Base-by-base conservation (phyloP, 352 stramenopile species). In the Globisporangium yorkense region DNA sequence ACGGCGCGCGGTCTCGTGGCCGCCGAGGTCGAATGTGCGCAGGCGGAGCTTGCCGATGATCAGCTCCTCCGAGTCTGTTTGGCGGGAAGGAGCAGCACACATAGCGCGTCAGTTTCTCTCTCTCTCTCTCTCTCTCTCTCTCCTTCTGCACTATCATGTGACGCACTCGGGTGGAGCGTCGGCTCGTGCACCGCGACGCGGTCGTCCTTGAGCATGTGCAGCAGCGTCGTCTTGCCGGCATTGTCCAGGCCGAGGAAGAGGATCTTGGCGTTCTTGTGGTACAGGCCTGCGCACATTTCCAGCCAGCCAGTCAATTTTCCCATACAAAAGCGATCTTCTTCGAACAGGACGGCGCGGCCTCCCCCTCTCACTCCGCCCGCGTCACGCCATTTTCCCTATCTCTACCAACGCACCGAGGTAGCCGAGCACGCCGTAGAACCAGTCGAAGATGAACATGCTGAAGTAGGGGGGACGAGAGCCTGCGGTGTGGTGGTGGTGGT, bases 241-340 rank as follows among this genome's bases (percentile, higher is more conserved):
- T 99, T 99, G 75, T 99, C 98, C 31, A 99, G 77, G 29, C 98
- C 98, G 29, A 99, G 73, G 80, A 99, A 99, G 43, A 99, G 71
- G 72, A 99, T 99, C 81, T 99, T 99, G 65, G 97, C 98, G 74
- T 98, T 98, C 85, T 99, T 99, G 81, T 99, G 97, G 78, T 99
- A 99, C 55, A 99, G 85, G 51, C 97, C 97, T 99, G 53, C 15
- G n/a, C 15, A 6, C 41, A 12, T 27, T 27, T 27, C 15, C 1
- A 24, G 8, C 16, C 16, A 47, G 15, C 18, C 43, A 7, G n/a
- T 13, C 43, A 27, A 6, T 48, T 24, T 5, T 47, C n/a, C 43
- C 16, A 15, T 15, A 48, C 43, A 48, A 8, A 24, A 12, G 43
- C 43, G 43, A 48, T 48, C 43, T 48, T 50, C 21, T 2, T 8